phyloP scores from a whole-genome alignment of 352 stramenopile genomes.

The Phytophthora hibernalis region DNA sequence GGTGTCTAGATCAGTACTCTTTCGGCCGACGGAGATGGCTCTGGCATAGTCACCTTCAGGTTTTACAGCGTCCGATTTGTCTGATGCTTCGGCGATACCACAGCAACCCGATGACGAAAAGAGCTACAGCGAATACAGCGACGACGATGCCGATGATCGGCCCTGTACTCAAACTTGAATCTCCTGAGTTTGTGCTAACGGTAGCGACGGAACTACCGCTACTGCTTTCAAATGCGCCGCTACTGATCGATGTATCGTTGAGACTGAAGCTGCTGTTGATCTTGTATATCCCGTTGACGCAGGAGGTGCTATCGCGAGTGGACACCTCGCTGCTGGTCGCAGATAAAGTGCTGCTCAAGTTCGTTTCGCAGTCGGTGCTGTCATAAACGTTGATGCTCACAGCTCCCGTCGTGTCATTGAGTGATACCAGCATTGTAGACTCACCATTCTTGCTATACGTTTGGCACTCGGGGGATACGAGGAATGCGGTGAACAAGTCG shows the following conservation, averaged over 20 bases:
- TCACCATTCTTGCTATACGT: neutral
- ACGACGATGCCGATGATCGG: slow-evolving; percentile 20
- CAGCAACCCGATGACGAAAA: neutral
- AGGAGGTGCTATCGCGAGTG: neutral
- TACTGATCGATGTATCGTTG: neutral
- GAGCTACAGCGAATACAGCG: neutral
- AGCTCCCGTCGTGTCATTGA: neutral
- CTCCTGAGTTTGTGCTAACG: neutral
- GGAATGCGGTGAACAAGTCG: neutral
- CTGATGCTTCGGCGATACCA: neutral
- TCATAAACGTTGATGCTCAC: neutral
- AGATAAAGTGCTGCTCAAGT: neutral
- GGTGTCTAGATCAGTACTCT: neutral
- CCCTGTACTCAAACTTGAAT: slow-evolving; percentile 1
- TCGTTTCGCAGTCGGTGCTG: neutral
- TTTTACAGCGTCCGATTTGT: neutral
- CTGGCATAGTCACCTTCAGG: neutral
- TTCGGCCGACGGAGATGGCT: neutral
- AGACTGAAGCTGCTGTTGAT: neutral
- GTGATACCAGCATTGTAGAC: neutral
- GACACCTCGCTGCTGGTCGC: neutral
- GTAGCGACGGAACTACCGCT: neutral
- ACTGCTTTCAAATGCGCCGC: neutral
- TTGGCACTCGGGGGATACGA: neutral
- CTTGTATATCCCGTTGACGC: neutral